Evolutionary conservation across 768 basidiomycete genomes (phyloP).

Genomic region (Hygrocybe coccinea): DNA sequence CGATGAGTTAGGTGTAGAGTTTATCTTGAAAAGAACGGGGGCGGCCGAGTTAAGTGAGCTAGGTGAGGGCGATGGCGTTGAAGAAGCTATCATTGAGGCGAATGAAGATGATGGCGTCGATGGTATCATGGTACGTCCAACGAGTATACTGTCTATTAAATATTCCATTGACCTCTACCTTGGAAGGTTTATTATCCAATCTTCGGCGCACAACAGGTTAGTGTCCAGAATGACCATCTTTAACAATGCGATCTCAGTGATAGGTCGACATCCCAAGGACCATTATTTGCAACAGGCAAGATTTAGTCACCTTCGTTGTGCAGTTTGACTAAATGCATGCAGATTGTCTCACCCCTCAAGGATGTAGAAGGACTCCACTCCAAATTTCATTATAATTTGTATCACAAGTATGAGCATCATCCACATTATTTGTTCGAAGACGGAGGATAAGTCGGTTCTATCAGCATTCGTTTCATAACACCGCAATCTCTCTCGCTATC

Average conservation of each 20-base stretch:
- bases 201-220: constrained; percentile 81
- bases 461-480: constrained; percentile 87
- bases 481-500: constrained; percentile 61
- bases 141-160: constrained; percentile 68
- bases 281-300: constrained; percentile 92
- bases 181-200: constrained; percentile 92
- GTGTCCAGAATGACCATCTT: constrained; percentile 22
- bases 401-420: constrained; percentile 71
- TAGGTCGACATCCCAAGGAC: constrained; percentile 48
- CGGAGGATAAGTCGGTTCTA: neutral
- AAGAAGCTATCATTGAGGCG: constrained; percentile 93
- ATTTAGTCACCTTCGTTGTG: neutral
- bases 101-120: constrained; percentile 82
- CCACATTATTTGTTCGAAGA: neutral
- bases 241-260: neutral
- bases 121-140: constrained; percentile 83
- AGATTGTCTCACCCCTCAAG: constrained; percentile 93
- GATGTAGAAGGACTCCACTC: constrained; percentile 97
- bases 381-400: constrained; percentile 92
- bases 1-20: constrained; percentile 80
- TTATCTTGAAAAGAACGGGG: constrained; percentile 71
- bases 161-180: constrained; percentile 43
- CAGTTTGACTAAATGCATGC: neutral
- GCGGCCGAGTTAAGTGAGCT: constrained; percentile 48
- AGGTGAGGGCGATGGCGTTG: constrained; percentile 82